Conservation (phyloP, 106 monocot species). For the Allium cepa region DNA sequence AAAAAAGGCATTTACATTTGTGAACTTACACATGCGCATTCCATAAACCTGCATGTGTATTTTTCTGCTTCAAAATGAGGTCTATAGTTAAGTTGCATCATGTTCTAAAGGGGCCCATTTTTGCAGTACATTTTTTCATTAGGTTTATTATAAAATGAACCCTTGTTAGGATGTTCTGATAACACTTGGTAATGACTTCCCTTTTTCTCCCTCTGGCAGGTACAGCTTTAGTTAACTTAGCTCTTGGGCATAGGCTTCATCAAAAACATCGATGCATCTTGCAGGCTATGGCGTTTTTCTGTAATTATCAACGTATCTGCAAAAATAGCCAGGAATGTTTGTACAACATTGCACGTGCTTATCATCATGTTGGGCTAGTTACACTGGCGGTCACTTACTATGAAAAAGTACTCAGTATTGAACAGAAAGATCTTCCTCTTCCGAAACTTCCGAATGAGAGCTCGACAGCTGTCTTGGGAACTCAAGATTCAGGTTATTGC, state of each 20-base stretch:
- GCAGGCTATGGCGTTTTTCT: constrained; percentile 82
- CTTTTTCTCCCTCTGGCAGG: constrained; percentile 36
- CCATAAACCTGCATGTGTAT: no score
- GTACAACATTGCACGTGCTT: constrained; percentile 88
- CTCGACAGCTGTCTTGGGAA: constrained; percentile 6
- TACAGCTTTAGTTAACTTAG: constrained; percentile 78
- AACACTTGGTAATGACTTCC: no score
- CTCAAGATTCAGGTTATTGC: constrained; percentile 47
- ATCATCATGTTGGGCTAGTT: constrained; percentile 78
- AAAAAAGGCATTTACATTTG: no score
- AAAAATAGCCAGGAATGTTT: constrained; percentile 83
- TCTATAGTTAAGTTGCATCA: no score
- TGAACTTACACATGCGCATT: no score
- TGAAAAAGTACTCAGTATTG: constrained; percentile 67
- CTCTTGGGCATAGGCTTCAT: constrained; percentile 83
- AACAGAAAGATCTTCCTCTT: constrained; percentile 59
- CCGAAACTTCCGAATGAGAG: constrained; percentile 59
- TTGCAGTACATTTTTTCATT: no score
- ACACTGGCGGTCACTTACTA: constrained; percentile 79
- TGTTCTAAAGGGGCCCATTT: no score
- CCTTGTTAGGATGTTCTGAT: no score
- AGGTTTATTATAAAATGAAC: no score
- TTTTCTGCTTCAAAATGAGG: no score
- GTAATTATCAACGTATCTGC: constrained; percentile 63
- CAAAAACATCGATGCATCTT: constrained; percentile 74